Evolutionary conservation across 2,329 filamentous ascomycete species (phyloP).

Genomic region (Monosporascus sp.): DNA sequence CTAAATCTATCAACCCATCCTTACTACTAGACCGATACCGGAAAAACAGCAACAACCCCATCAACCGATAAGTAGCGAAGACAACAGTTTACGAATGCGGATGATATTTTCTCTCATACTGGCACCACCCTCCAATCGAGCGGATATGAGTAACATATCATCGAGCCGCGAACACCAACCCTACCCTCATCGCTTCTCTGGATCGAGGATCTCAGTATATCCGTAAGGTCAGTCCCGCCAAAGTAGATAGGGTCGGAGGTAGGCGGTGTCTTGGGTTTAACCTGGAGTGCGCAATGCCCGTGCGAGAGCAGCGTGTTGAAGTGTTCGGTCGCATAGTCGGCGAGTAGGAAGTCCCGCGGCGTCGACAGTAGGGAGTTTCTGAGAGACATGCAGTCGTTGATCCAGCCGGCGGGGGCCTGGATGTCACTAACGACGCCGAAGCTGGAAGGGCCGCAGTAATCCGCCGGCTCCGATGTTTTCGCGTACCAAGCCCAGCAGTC

Average conservation of each 20-base stretch:
- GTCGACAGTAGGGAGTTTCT: background rate
- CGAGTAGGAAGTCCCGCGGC: slow-evolving; percentile 14
- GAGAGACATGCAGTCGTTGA: slow-evolving; percentile 6
- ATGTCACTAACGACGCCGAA: slow-evolving; percentile 3
- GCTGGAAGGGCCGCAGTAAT: slow-evolving; percentile 15
- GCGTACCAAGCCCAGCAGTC: slow-evolving; percentile 17
- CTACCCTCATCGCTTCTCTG: slow-evolving; percentile 1
- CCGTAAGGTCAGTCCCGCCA: slow-evolving; percentile 12
- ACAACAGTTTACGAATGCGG: too few species aligned
- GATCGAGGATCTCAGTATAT: slow-evolving; percentile 9
- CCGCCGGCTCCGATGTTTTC: slow-evolving; percentile 2
- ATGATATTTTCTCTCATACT: background rate
- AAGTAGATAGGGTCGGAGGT: slow-evolving; percentile 15
- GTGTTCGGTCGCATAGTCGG: slow-evolving; percentile 7
- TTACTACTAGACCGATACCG: too few species aligned
- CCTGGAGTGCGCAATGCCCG: slow-evolving; percentile 10
- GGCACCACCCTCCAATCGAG: slow-evolving; percentile 16
- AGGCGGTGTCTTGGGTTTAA: slow-evolving; percentile 11
- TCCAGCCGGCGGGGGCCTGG: slow-evolving; percentile 3
- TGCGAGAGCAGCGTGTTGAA: slow-evolving; percentile 11
- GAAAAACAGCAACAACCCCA: too few species aligned
- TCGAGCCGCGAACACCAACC: slow-evolving; percentile 10
- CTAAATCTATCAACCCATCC: too few species aligned
- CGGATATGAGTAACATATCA: slow-evolving; percentile 11
- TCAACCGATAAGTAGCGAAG: too few species aligned